phyloP scores from a whole-genome alignment of 2,329 filamentous ascomycete genomes.

The Talaromyces sp. region DNA sequence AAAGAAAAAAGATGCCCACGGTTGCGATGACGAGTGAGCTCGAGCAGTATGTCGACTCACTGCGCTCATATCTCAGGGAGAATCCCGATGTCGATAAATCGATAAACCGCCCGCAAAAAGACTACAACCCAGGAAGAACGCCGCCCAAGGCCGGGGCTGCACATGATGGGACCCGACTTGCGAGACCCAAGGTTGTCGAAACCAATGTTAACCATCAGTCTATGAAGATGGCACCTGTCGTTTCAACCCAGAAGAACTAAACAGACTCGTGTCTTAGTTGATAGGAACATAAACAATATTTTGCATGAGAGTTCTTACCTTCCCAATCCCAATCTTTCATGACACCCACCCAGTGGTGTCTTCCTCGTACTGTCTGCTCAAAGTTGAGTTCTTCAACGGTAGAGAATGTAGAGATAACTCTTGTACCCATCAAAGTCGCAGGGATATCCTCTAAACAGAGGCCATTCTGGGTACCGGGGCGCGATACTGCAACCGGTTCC shows the following conservation, averaged over 20 bases:
- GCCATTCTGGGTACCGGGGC: background rate
- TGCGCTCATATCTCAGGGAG: constrained; percentile 22
- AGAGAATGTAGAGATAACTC: constrained; percentile 25
- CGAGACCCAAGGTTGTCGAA: background rate
- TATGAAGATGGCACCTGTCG: background rate
- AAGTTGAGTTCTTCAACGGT: constrained; percentile 47
- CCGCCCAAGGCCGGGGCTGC: constrained; percentile 1
- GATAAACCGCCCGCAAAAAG: background rate
- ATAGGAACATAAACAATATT: background rate
- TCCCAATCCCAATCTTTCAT: constrained; percentile 73
- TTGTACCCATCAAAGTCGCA: constrained; percentile 14
- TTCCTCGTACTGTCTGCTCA: constrained; percentile 62
- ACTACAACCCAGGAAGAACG: background rate
- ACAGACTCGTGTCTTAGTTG: constrained; percentile 9
- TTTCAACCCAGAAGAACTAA: constrained; percentile 34
- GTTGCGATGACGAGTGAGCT: constrained; percentile 28
- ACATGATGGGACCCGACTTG: background rate
- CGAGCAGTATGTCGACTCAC: constrained; percentile 26
- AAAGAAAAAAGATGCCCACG: constrained; percentile 20
- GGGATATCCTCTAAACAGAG: background rate
- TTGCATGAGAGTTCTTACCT: constrained; percentile 45
- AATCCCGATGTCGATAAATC: constrained; percentile 3
- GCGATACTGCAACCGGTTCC: constrained; percentile 13
- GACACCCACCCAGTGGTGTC: constrained; percentile 65
- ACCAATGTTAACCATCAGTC: background rate